Conservation (phyloP, 495 filamentous ascomycete genomes). For the Neurospora sp. region DNA sequence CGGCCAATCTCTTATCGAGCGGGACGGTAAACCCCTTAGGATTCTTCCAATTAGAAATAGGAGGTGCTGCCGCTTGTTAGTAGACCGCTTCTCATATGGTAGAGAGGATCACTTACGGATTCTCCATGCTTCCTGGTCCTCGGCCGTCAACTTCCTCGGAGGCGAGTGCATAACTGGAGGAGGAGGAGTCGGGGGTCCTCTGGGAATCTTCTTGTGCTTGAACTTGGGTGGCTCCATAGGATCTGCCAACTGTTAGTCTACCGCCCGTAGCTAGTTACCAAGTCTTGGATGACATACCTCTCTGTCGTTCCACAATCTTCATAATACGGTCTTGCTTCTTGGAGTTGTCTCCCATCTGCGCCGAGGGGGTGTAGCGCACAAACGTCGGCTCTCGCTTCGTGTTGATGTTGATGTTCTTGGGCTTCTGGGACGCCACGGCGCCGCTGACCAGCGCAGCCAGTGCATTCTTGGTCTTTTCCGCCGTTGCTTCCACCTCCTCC, state of each 20-base stretch:
- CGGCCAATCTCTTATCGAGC: conserved; percentile 92
- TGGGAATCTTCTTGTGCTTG: conserved; percentile 96
- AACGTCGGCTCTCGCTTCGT: conserved; percentile 79
- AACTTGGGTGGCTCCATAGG: conserved; percentile 98
- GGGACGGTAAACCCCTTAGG: conserved; percentile 97
- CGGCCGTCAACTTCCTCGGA: conserved; percentile 87
- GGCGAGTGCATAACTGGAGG: conserved; percentile 94
- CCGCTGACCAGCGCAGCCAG: conserved; percentile 72
- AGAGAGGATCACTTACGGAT: conserved; percentile 35
- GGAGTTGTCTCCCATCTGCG: conserved; percentile 89
- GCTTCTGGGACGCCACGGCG: conserved; percentile 84
- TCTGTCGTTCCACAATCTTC: conserved; percentile 93
- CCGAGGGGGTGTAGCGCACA: conserved; percentile 89
- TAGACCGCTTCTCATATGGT: background rate
- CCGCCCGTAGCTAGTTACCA: background rate
- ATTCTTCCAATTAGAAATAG: conserved; percentile 98
- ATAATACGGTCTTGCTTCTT: conserved; percentile 92
- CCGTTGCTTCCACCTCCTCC: conserved; percentile 70
- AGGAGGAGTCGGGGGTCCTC: conserved; percentile 86
- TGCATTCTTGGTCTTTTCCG: conserved; percentile 80
- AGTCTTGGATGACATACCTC: conserved; percentile 19
- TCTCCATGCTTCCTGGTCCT: conserved; percentile 94
- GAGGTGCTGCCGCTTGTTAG: conserved; percentile 41
- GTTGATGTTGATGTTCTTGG: conserved; percentile 80
- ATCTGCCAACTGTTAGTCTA: conserved; percentile 35